Evolutionary conservation across 2,329 filamentous ascomycete species (phyloP).

Genomic region (Calycina herbarum): DNA sequence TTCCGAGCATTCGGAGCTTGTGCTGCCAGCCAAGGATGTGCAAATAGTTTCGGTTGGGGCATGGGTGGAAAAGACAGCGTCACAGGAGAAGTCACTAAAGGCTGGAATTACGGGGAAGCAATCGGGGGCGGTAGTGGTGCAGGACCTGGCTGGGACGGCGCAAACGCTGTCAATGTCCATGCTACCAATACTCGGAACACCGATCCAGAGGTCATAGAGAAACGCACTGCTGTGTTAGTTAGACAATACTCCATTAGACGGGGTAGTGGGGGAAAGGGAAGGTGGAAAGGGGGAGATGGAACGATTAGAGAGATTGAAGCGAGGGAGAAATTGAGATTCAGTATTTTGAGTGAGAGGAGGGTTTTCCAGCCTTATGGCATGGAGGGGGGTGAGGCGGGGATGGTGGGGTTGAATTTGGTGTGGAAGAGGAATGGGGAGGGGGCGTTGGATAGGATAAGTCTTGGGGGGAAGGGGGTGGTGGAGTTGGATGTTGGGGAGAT

Average conservation of each 20-base stretch:
- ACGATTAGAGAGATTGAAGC: slow-evolving; percentile 68
- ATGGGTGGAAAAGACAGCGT: neutral
- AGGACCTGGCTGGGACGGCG: slow-evolving; percentile 69
- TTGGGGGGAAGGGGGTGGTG: slow-evolving; percentile 79
- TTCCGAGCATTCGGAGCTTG: slow-evolving; percentile 76
- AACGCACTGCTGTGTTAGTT: slow-evolving; percentile 71
- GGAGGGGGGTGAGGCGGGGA: slow-evolving; percentile 70
- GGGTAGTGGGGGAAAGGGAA: slow-evolving; percentile 63
- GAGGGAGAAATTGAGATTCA: slow-evolving; percentile 18
- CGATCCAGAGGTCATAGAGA: slow-evolving; percentile 75
- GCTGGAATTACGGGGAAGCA: slow-evolving; percentile 84
- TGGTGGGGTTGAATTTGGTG: slow-evolving; percentile 43
- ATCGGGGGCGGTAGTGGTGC: slow-evolving; percentile 76
- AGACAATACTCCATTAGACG: slow-evolving; percentile 64
- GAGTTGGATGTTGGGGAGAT: slow-evolving; percentile 74
- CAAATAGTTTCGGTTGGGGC: slow-evolving; percentile 73
- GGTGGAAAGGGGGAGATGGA: slow-evolving; percentile 69
- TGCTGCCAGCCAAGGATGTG: slow-evolving; percentile 75
- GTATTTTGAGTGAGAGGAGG: slow-evolving; percentile 58
- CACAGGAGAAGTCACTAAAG: slow-evolving; percentile 56
- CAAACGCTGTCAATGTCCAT: slow-evolving; percentile 75
- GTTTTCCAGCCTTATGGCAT: slow-evolving; percentile 79
- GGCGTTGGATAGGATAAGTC: slow-evolving; percentile 54
- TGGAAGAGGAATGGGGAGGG: slow-evolving; percentile 50
- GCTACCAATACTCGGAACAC: slow-evolving; percentile 89